phyloP scores from a whole-genome alignment of 495 filamentous ascomycete species.

The Aspergillus mulundensis region DNA sequence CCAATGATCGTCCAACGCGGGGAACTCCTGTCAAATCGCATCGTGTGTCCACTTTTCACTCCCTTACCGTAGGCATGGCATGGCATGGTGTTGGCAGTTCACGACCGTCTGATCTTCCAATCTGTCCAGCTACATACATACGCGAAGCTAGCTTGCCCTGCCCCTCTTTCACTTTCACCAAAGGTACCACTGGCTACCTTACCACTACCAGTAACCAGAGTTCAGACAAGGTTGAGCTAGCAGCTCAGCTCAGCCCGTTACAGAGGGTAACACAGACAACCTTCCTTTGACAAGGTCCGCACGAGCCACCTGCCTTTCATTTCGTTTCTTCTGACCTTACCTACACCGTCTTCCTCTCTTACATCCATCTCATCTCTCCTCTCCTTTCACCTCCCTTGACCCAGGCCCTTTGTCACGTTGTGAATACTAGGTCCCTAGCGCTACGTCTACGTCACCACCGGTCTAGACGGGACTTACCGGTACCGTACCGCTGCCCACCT shows the following conservation, averaged over 20 bases:
- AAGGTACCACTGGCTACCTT: no score
- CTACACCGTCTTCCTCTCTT: neutral
- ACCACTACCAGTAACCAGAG: no score
- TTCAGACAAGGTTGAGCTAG: neutral
- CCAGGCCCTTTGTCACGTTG: no score
- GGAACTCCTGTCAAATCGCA: neutral
- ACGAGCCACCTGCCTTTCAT: no score
- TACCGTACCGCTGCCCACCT: neutral
- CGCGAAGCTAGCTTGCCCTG: no score
- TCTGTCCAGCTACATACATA: no score
- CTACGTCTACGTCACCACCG: conserved; percentile 3
- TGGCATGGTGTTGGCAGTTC: neutral
- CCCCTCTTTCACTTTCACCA: no score
- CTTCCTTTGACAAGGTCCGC: no score
- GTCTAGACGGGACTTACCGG: neutral
- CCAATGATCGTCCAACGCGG: neutral
- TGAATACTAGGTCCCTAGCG: neutral
- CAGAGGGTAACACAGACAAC: no score
- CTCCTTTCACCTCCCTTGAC: neutral
- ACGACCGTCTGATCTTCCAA: no score
- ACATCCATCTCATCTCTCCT: neutral
- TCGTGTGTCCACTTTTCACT: neutral
- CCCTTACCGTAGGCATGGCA: neutral
- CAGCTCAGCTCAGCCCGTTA: no score
- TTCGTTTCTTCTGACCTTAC: neutral